Evolutionary conservation across 2,329 filamentous ascomycete genomes (phyloP), one percentile per base, ranked within the genome.

Genomic region (Ascochyta lentis): DNA sequence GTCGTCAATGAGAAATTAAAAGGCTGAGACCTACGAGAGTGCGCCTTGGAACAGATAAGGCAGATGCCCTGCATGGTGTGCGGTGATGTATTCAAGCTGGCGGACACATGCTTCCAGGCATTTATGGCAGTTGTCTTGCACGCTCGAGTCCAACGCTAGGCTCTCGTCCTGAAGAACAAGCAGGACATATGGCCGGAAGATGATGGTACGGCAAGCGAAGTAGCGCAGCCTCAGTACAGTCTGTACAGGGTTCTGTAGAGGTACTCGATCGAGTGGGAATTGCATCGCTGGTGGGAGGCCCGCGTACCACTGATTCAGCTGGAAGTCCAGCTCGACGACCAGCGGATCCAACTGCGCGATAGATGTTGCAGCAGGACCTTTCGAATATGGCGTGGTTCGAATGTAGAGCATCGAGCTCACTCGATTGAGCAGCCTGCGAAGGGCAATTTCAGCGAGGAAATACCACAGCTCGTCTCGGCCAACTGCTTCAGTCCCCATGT

Each of bases 1-100:
- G 9, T 16, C 16, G 4, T 15, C 16, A 3, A 7, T 13, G 33
- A 27, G 19, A 31, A 2, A 19, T 47, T 8, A 26, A 6, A 6
- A 16, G 1, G 12, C 1, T 7, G 7, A 33, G 34, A 72, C 75
- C 66, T 72, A 77, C 75, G 75, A 77, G 19, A 95, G 81, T 8
- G 90, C 89, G 16, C 90, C 90, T 78, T 94, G 91, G 88, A 90
- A 95, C 19, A 94, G 83, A 75, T 94, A 95, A 12, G 90, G 90
- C 79, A 95, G 88, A 71, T 94, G 90, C 46, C 91, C 90, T 58
- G 89, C 89, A 69, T 92, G 90, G 76, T 94, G 89, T 64, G 89
- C 89, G 50, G 84, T 83, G 61, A 94, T 88, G 71, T 92, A 86
- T 76, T 94, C 90, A 51, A 94, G 79, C 76, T 95, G 91, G 63